These are phyloP conservation scores for Sinapis alba DNA, from an alignment of 441 rosid genomes.

Conservation along the genomic window DNA sequence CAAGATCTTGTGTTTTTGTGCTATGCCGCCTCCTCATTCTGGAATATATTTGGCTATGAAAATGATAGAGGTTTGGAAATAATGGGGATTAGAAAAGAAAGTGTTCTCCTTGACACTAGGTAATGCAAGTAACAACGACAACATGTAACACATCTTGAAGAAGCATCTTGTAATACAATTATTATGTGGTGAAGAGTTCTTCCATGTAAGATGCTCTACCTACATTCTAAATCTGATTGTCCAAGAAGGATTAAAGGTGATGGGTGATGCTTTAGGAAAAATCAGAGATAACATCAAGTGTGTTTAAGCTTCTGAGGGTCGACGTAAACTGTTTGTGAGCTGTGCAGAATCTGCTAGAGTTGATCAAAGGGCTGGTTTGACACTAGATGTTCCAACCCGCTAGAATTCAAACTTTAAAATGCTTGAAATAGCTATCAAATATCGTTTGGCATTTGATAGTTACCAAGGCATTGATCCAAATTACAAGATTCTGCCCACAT, in stretches of 20 bases:
- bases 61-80: background rate
- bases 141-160: background rate
- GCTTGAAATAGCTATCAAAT: background rate
- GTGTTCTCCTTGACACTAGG: background rate
- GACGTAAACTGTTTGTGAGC: background rate
- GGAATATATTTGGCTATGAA: background rate
- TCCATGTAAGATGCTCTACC: background rate
- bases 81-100: background rate
- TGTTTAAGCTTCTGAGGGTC: background rate
- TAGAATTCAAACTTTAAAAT: background rate
- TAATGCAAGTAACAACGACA: background rate
- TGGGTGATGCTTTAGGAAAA: background rate
- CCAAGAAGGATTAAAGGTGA: background rate
- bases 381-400: background rate
- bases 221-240: background rate
- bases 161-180: background rate
- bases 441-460: background rate
- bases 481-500: background rate
- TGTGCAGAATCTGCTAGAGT: background rate
- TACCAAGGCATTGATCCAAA: background rate
- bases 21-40: background rate
- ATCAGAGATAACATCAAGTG: background rate
- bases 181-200: background rate
- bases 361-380: background rate
- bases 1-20: background rate